Conservation (phyloP, 305 asterid genomes). For the Rubia occidens region DNA sequence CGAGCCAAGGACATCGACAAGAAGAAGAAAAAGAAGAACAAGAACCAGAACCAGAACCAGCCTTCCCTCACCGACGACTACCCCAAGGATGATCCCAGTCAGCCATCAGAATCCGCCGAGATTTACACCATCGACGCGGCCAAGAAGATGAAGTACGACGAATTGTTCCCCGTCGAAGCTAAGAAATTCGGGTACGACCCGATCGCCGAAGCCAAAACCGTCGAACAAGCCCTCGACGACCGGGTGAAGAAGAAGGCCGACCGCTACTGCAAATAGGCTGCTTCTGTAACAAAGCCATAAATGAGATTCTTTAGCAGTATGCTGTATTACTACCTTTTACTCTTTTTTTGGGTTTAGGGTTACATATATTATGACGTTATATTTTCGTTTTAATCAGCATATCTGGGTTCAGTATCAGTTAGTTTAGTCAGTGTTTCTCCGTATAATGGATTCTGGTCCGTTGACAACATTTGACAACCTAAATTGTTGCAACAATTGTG, state of each 20-base stretch:
- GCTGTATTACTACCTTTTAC: background rate
- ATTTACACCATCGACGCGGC: slow-evolving; percentile 86
- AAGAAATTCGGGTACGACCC: slow-evolving; percentile 81
- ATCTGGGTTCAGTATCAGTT: background rate
- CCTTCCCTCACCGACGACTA: slow-evolving; percentile 20
- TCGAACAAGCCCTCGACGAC: slow-evolving; percentile 87
- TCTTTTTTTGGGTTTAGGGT: too few relatives aligned
- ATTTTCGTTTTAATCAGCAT: background rate
- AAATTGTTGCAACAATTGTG: too few relatives aligned
- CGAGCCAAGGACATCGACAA: slow-evolving; percentile 69
- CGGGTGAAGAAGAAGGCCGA: slow-evolving; percentile 87
- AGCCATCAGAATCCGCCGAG: slow-evolving; percentile 27
- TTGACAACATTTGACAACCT: background rate
- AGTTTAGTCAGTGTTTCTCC: background rate
- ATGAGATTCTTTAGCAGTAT: background rate
- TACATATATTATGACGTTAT: background rate
- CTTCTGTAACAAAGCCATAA: slow-evolving; percentile 7
- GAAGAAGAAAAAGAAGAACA: slow-evolving; percentile 56
- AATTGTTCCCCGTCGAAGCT: slow-evolving; percentile 73
- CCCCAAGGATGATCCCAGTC: slow-evolving; percentile 41
- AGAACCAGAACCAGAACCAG: slow-evolving; percentile 27
- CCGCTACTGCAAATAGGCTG: slow-evolving; percentile 58
- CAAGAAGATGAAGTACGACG: slow-evolving; percentile 92
- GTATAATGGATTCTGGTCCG: background rate
- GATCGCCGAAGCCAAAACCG: slow-evolving; percentile 48